phyloP scores from a whole-genome alignment of 1,284 basidiomycete genomes.

The Leccinum pachyderme region DNA sequence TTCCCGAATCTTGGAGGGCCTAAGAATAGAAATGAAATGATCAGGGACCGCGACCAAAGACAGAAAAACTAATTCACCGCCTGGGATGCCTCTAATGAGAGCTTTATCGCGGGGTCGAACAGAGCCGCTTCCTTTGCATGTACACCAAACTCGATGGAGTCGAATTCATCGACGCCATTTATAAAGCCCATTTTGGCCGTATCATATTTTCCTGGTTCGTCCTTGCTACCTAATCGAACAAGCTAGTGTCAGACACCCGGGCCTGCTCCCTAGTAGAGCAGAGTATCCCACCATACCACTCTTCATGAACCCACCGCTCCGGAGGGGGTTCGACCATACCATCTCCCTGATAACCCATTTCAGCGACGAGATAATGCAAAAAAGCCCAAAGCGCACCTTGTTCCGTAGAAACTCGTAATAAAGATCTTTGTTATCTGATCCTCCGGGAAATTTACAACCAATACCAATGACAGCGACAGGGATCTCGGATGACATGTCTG shows the following conservation, averaged over 20 bases:
- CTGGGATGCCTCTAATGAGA: conserved; percentile 26
- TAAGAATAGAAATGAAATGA: not conserved
- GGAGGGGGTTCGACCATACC: conserved; percentile 27
- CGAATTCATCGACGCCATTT: conserved; percentile 28
- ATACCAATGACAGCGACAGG: conserved; percentile 32
- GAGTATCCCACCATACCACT: conserved; percentile 29
- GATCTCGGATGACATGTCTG: conserved; percentile 26
- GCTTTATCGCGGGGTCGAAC: conserved; percentile 27
- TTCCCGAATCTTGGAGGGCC: conserved; percentile 33
- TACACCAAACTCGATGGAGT: conserved; percentile 31
- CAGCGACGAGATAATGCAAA: not conserved
- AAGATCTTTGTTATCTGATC: conserved; percentile 29
- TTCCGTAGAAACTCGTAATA: conserved; percentile 31
- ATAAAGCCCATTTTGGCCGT: conserved; percentile 32
- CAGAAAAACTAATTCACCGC: conserved; percentile 13
- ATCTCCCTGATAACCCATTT: conserved; percentile 22
- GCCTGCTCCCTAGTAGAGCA: too few relatives aligned
- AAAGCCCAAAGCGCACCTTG: conserved; percentile 14
- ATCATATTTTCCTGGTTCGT: conserved; percentile 30
- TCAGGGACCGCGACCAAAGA: not conserved
- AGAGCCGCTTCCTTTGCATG: conserved; percentile 6
- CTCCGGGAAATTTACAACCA: conserved; percentile 33
- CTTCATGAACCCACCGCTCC: conserved; percentile 28
- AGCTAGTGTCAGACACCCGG: not conserved
- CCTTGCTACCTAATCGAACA: conserved; percentile 16